Percentiles rank a stretch among this genome's conserved stretches.
These are phyloP conservation scores for Hypoxylon rubiginosum DNA, from an alignment of 2,329 filamentous ascomycete genomes.

Conservation along the genomic window DNA sequence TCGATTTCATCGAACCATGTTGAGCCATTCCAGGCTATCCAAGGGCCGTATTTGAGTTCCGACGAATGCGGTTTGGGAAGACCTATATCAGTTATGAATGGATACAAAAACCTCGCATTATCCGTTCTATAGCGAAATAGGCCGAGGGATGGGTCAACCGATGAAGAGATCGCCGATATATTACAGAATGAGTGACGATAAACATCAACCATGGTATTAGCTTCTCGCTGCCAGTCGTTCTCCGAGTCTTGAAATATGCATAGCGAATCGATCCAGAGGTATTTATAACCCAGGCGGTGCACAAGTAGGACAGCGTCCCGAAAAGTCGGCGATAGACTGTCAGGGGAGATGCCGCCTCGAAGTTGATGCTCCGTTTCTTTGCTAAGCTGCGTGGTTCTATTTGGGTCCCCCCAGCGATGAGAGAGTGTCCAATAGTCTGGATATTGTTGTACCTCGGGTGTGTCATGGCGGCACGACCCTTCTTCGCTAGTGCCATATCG, in stretches of 20 bases:
- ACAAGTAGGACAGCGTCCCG: slow-evolving; percentile 10
- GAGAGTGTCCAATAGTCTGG: slow-evolving; percentile 20
- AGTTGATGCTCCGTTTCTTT: slow-evolving; percentile 8
- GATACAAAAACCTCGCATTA: neutral
- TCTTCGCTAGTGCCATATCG: neutral
- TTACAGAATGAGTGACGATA: slow-evolving; percentile 17
- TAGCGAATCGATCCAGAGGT: slow-evolving; percentile 23
- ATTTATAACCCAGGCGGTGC: slow-evolving; percentile 4
- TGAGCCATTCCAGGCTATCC: neutral
- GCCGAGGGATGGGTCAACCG: slow-evolving; percentile 2
- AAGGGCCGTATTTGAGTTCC: neutral
- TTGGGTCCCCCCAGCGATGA: slow-evolving; percentile 17
- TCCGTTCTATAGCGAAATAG: neutral
- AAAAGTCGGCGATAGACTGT: slow-evolving; percentile 7
- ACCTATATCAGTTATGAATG: neutral
- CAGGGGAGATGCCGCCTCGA: slow-evolving; percentile 1
- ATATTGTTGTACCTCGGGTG: neutral
- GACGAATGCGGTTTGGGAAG: too few relatives aligned
- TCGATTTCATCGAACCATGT: slow-evolving; percentile 3
- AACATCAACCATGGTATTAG: slow-evolving; percentile 4
- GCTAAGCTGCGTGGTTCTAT: neutral
- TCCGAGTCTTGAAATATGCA: slow-evolving; percentile 19
- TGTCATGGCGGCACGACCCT: neutral
- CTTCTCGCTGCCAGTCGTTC: slow-evolving; percentile 6
- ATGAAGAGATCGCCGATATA: slow-evolving; percentile 8